Conservation (phyloP, 2,329 filamentous ascomycete genomes). For the Aureobasidium sp. region DNA sequence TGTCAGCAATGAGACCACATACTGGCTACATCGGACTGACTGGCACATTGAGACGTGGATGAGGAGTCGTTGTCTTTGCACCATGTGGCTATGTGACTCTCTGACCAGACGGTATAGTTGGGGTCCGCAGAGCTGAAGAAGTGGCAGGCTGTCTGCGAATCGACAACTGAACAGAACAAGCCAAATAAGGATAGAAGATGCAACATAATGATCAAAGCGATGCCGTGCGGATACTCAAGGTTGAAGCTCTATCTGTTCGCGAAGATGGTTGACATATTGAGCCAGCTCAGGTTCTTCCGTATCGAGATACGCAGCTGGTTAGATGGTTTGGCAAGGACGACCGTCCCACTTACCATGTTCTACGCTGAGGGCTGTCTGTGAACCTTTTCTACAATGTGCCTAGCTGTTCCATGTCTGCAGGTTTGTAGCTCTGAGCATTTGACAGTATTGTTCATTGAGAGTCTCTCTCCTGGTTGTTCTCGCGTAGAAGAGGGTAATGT, state of each 20-base stretch:
- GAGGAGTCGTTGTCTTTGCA: conserved; percentile 8
- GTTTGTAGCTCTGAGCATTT: no score
- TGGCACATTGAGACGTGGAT: conserved; percentile 6
- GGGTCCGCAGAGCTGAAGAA: background rate
- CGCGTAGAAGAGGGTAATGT: no score
- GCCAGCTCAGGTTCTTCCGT: background rate
- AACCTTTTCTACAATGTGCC: background rate
- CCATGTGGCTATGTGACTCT: conserved; percentile 4
- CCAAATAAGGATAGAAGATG: background rate
- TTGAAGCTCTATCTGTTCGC: background rate
- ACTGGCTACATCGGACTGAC: background rate
- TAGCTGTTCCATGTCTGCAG: background rate
- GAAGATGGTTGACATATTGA: background rate
- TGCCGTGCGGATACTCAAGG: background rate
- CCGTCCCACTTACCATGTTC: background rate
- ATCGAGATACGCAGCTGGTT: background rate
- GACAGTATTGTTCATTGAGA: no score
- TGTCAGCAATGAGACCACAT: background rate
- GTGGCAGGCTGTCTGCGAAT: background rate
- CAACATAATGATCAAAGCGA: background rate
- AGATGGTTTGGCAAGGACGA: background rate
- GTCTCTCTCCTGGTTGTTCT: no score
- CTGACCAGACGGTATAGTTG: conserved; percentile 3
- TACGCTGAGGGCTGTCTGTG: background rate
- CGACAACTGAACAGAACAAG: background rate